Conservation (phyloP, 2,329 filamentous ascomycete species). For the Ophiostoma perfectum region DNA sequence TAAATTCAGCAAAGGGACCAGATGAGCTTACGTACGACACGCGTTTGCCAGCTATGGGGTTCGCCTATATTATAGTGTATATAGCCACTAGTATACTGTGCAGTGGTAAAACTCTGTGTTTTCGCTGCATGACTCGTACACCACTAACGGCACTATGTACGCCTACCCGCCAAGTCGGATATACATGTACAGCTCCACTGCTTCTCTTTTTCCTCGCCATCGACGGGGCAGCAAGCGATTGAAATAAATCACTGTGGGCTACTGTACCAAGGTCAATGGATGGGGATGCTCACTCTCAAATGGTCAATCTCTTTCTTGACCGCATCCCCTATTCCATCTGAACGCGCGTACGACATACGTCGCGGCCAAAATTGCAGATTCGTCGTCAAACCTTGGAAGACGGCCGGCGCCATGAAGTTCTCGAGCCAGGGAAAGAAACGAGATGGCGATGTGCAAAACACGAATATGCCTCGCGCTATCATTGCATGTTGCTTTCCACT, state of each 20-base stretch:
- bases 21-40: slow-evolving; percentile 7
- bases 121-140: background rate
- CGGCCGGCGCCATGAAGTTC: background rate
- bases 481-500: too few species aligned
- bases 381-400: background rate
- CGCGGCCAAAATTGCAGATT: background rate
- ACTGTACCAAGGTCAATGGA: background rate
- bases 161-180: background rate
- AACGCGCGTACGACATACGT: background rate
- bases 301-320: background rate
- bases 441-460: too few species aligned
- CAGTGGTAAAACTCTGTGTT: background rate
- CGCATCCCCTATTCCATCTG: background rate
- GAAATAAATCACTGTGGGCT: background rate
- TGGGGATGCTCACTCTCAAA: background rate
- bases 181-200: background rate
- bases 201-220: background rate
- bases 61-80: background rate
- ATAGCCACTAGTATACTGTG: background rate
- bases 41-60: background rate
- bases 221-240: background rate
- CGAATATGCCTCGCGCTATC: background rate
- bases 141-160: background rate
- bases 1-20: background rate
- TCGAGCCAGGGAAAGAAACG: background rate